phyloP scores from a whole-genome alignment of 1,284 basidiomycete genomes.

The Kalmanozyma brasiliensis region DNA sequence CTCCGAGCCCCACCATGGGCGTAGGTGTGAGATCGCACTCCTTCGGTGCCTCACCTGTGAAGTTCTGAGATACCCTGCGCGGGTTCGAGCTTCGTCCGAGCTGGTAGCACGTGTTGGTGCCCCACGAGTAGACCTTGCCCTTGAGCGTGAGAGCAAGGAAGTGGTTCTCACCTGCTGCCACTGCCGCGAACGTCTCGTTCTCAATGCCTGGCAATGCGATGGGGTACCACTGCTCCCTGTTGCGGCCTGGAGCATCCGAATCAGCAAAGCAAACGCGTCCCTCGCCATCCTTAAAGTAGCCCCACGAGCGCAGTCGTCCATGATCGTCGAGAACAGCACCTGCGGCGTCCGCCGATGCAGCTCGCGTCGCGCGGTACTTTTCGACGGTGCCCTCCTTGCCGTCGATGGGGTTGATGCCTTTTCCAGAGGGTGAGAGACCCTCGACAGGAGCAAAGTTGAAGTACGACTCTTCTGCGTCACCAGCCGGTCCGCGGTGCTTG shows the following conservation, averaged over 20 bases:
- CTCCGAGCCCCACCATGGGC: conserved; percentile 76
- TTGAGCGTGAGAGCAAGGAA: conserved; percentile 84
- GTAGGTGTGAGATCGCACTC: conserved; percentile 85
- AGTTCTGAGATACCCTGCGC: conserved; percentile 51
- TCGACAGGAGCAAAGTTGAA: conserved; percentile 79
- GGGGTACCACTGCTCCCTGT: conserved; percentile 61
- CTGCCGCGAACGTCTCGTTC: conserved; percentile 75
- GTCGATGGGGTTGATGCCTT: conserved; percentile 70
- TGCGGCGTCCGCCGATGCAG: conserved; percentile 85
- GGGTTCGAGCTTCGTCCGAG: conserved; percentile 82
- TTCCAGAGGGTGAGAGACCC: conserved; percentile 70
- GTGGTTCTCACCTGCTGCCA: conserved; percentile 86
- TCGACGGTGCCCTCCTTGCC: conserved; percentile 77
- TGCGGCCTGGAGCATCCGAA: conserved; percentile 50
- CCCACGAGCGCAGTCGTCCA: conserved; percentile 76
- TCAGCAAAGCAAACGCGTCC: conserved; percentile 84
- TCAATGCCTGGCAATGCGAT: conserved; percentile 68
- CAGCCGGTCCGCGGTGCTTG: conserved; percentile 72
- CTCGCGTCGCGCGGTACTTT: conserved; percentile 80
- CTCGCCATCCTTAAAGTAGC: conserved; percentile 80
- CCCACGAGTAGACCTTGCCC: conserved; percentile 81
- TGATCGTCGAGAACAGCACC: conserved; percentile 81
- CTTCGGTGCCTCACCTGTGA: conserved; percentile 73
- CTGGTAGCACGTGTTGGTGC: conserved; percentile 85
- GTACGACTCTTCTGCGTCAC: conserved; percentile 82